These are phyloP conservation scores for Scheffersomyces illinoinensis DNA, from an alignment of 1,139 yeast species.

Conservation along the genomic window DNA sequence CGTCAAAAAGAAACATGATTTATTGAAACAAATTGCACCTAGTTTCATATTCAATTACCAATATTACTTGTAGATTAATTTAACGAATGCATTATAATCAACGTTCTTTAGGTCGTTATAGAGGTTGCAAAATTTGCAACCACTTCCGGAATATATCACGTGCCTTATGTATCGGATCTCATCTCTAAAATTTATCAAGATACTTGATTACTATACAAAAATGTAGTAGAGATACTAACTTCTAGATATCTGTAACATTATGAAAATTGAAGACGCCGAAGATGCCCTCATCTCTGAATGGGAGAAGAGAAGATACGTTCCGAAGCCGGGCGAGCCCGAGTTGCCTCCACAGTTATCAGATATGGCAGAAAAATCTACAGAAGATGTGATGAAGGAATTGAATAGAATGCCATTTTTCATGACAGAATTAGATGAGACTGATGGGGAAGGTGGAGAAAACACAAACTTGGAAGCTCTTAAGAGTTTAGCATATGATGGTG, in stretches of 20 bases:
- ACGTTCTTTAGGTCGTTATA: neutral
- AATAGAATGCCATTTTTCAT: slow-evolving; percentile 91
- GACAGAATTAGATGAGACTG: slow-evolving; percentile 80
- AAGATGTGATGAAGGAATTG: slow-evolving; percentile 76
- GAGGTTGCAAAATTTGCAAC: neutral
- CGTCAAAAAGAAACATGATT: slow-evolving; percentile 4
- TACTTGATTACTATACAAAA: neutral
- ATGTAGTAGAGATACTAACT: neutral
- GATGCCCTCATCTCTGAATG: slow-evolving; percentile 43
- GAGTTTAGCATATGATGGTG: slow-evolving; percentile 94
- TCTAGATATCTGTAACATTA: neutral
- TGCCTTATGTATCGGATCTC: neutral
- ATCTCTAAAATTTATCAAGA: neutral
- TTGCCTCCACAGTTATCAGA: slow-evolving; percentile 82
- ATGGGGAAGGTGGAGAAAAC: slow-evolving; percentile 79
- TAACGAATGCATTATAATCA: neutral
- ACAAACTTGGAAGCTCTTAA: slow-evolving; percentile 80
- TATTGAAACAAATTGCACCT: no score
- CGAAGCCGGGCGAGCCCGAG: slow-evolving; percentile 76
- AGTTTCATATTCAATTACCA: neutral
- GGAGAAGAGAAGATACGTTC: slow-evolving; percentile 60
- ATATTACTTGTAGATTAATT: neutral
- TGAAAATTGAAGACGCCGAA: neutral
- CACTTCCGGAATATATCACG: neutral
- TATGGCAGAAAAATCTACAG: slow-evolving; percentile 64